A percentile compares a stretch with the other conserved stretches of the same genome.
phyloP scores from a whole-genome alignment of 139 green algal genomes.

The Coccomyxa sp. region DNA sequence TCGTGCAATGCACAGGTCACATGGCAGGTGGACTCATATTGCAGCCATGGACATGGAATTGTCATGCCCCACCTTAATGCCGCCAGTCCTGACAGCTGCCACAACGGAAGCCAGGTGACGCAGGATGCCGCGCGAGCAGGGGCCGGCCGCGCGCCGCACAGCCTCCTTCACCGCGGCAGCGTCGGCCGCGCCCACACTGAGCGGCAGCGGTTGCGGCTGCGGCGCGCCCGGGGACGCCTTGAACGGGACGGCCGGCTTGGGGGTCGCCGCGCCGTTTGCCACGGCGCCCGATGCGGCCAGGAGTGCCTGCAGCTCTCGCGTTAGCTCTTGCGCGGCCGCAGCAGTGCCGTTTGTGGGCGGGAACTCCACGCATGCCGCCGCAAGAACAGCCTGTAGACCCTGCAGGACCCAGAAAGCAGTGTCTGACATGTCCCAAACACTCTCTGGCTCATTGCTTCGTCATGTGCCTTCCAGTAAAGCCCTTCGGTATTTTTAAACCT shows the following conservation, averaged over 20 bases:
- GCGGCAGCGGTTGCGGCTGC: neutral
- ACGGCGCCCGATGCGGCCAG: neutral
- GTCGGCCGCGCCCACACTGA: neutral
- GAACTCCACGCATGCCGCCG: neutral
- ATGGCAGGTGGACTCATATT: too few relatives aligned
- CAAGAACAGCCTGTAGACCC: too few relatives aligned
- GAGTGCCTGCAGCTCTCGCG: neutral
- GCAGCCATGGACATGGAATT: neutral
- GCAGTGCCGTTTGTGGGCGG: neutral
- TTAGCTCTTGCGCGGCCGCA: neutral
- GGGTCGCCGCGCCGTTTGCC: neutral
- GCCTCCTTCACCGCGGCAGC: slow-evolving; percentile 22
- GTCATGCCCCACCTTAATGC: neutral
- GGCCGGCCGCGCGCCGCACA: slow-evolving; percentile 29
- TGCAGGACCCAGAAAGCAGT: too few relatives aligned
- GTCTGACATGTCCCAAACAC: too few relatives aligned
- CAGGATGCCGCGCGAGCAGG: slow-evolving; percentile 5
- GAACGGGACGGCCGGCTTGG: neutral
- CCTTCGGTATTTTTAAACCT: neutral
- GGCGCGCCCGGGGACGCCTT: neutral
- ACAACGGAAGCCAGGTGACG: neutral
- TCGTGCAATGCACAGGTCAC: too few relatives aligned
- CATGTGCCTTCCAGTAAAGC: neutral
- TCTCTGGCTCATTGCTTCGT: too few relatives aligned
- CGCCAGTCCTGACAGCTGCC: neutral